These are phyloP conservation scores for Colletotrichum sp. DNA, from an alignment of 2,329 filamentous ascomycete species.

Conservation along the genomic window DNA sequence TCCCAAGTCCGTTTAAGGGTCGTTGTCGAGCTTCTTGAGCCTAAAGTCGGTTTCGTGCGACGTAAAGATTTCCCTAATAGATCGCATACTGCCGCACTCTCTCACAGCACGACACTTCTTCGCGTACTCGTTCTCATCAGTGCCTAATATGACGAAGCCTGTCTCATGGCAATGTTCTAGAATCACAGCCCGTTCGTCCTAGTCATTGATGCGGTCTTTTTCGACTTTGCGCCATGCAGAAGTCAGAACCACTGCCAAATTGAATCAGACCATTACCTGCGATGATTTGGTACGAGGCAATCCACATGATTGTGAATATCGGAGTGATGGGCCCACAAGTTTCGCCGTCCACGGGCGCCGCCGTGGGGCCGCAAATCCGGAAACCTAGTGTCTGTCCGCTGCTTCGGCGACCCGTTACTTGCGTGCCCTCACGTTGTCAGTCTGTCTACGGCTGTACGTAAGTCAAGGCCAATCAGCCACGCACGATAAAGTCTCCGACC, in stretches of 20 bases:
- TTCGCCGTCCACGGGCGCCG: not conserved
- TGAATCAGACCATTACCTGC: not conserved
- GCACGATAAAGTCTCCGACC: rapidly evolving
- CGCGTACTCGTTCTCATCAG: not conserved
- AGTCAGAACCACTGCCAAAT: not conserved
- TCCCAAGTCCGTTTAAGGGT: not conserved
- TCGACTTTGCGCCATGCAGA: rapidly evolving
- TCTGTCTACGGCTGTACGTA: not conserved
- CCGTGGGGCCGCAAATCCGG: not conserved
- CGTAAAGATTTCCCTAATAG: not conserved
- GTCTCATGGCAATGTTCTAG: not conserved
- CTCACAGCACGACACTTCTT: not conserved
- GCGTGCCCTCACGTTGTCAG: not conserved
- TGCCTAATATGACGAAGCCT: not conserved
- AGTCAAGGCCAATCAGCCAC: not conserved
- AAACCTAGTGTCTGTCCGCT: not conserved
- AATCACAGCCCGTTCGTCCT: not conserved
- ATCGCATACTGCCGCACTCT: not conserved
- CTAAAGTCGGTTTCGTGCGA: not conserved
- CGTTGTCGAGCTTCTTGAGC: not conserved
- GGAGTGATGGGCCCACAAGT: not conserved
- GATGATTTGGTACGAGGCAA: not conserved
- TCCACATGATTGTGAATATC: not conserved
- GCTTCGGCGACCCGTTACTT: not conserved
- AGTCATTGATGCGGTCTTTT: not conserved